Evolutionary conservation across 345 rosid species (phyloP).

Genomic region (Firmiana major): DNA sequence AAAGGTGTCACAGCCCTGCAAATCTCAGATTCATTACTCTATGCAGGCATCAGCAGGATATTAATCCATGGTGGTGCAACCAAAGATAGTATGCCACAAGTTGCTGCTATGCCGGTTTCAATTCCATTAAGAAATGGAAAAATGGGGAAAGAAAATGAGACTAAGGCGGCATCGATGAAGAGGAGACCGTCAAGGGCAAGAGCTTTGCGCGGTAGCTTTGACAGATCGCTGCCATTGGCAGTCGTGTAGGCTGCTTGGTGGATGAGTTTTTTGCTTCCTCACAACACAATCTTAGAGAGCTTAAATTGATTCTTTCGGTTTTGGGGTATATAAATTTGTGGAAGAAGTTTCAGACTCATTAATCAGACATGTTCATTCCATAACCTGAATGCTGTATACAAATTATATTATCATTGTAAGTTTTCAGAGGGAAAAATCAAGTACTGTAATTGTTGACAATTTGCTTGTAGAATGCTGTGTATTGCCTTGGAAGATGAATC

Average conservation of each 20-base stretch:
- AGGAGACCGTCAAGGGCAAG: slow-evolving; percentile 30
- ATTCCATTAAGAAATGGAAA: slow-evolving; percentile 16
- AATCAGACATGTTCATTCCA: neutral
- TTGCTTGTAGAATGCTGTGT: neutral
- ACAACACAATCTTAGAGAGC: slow-evolving; percentile 1
- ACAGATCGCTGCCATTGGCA: slow-evolving; percentile 33
- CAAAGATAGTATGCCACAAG: slow-evolving; percentile 18
- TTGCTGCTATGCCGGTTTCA: neutral
- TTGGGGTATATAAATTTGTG: neutral
- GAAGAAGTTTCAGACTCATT: slow-evolving; percentile 1
- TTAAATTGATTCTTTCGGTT: neutral
- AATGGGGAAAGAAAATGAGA: slow-evolving; percentile 16
- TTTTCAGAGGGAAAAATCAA: neutral
- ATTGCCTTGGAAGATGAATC: neutral
- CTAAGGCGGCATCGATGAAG: slow-evolving; percentile 12
- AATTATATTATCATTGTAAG: neutral
- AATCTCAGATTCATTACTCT: slow-evolving; percentile 55
- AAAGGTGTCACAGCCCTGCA: slow-evolving; percentile 46
- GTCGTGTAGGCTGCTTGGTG: slow-evolving; percentile 26
- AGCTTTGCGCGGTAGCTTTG: slow-evolving; percentile 35
- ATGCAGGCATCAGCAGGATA: slow-evolving; percentile 49
- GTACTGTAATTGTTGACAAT: neutral
- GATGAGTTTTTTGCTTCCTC: neutral
- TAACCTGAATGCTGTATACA: neutral
- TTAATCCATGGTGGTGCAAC: slow-evolving; percentile 40